Evolutionary conservation across 768 basidiomycete genomes (phyloP).

Genomic region (Rhodotorula taiwanensis): DNA sequence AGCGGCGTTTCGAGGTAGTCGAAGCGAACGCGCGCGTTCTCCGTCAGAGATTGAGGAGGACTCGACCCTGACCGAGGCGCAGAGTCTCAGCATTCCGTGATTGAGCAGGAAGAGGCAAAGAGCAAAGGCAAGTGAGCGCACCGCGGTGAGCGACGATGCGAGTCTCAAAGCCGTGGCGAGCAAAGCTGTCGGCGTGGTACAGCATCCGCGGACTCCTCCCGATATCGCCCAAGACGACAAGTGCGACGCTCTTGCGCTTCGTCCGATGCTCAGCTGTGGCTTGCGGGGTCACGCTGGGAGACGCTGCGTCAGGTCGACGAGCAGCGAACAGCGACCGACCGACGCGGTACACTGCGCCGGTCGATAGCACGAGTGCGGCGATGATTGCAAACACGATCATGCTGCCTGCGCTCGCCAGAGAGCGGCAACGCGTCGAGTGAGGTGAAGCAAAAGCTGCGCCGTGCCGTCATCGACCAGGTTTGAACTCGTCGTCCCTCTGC

Average conservation of each 20-base stretch:
- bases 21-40: constrained; percentile 48
- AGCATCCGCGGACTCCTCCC: constrained; percentile 96
- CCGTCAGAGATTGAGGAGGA: constrained; percentile 1
- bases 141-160: constrained; percentile 80
- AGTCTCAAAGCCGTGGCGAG: constrained; percentile 67
- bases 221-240: constrained; percentile 90
- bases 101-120: neutral
- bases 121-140: constrained; percentile 40
- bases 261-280: too few species aligned
- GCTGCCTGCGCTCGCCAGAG: too few species aligned
- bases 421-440: too few species aligned
- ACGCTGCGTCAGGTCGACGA: too few species aligned
- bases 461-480: too few species aligned
- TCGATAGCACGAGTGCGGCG: neutral
- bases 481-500: too few species aligned
- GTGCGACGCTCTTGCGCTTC: constrained; percentile 56
- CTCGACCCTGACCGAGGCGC: constrained; percentile 6
- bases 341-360: neutral
- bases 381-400: neutral
- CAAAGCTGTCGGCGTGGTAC: constrained; percentile 94
- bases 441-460: too few species aligned
- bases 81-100: neutral
- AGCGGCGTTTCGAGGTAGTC: constrained; percentile 59
- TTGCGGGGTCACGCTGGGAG: too few species aligned
- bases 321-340: neutral